Percentiles rank a stretch among this genome's conserved stretches.
Evolutionary conservation across 768 basidiomycete species (phyloP).

Genomic region (Antrodiella citrinella): DNA sequence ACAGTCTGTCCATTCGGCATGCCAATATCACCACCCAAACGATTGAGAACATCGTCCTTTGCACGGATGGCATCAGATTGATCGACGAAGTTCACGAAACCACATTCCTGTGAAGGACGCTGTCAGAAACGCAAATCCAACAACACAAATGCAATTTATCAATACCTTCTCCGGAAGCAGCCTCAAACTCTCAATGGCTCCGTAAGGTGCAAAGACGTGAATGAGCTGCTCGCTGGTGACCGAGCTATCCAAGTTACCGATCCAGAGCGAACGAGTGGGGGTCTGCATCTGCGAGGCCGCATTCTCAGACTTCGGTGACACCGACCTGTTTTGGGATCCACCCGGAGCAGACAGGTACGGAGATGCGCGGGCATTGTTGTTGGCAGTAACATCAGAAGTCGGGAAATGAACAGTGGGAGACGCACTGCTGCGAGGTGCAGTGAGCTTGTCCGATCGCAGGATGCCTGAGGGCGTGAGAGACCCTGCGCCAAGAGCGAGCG

Average conservation of each 20-base stretch:
- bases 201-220: slow-evolving; percentile 92
- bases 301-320: slow-evolving; percentile 75
- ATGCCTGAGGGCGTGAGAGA: slow-evolving; percentile 32
- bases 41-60: slow-evolving; percentile 95
- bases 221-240: slow-evolving; percentile 94
- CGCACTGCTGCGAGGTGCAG: slow-evolving; percentile 32
- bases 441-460: slow-evolving; percentile 54
- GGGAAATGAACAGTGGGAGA: slow-evolving; percentile 63
- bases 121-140: slow-evolving; percentile 2
- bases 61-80: slow-evolving; percentile 94
- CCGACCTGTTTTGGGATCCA: slow-evolving; percentile 58
- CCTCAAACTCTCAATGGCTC: slow-evolving; percentile 92
- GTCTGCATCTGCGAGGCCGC: slow-evolving; percentile 75
- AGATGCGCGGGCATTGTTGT: slow-evolving; percentile 38
- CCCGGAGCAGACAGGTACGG: slow-evolving; percentile 63
- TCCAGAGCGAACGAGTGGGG: slow-evolving; percentile 95
- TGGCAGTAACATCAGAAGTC: slow-evolving; percentile 40
- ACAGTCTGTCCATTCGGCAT: slow-evolving; percentile 95
- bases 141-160: not conserved
- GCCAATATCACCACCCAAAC: slow-evolving; percentile 88
- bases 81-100: slow-evolving; percentile 98
- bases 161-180: slow-evolving; percentile 93
- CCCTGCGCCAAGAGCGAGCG: slow-evolving; percentile 22
- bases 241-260: slow-evolving; percentile 93
- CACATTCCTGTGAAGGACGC: slow-evolving; percentile 66